Base-by-base conservation (phyloP, 306 rosid species). In the Acmispon strigosus region DNA sequence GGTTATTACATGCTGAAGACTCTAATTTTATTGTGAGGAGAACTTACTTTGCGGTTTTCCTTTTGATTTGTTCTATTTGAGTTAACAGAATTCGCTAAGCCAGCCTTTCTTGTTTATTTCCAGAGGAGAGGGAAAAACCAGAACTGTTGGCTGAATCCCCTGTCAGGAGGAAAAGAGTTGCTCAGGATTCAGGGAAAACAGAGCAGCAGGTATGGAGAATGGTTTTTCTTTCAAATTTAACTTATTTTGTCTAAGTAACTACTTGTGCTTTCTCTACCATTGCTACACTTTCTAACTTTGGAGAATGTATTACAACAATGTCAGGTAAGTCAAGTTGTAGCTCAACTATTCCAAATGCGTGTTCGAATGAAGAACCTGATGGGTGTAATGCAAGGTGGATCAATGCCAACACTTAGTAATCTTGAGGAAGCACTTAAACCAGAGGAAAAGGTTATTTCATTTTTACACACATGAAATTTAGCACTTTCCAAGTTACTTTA, bases 101-200 rank as follows among this genome's bases (percentile, higher is more conserved):
- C 51, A 24, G 19, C 56, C 37, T 69, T 73, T 69, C 19, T 66
- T 79, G 70, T 70, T 83, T 75, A 57, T 70, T 66, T 65, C 66
- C 91, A 94, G 99, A 94, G 96, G 97, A 94, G 84, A 87, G 89
- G 78, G 97, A 89, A 75, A 87, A 91, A 57, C 99, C 99, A 49
- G 99, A 94, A 72, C 86, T 94, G 67, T 82, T 94, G 76, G 97
- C 97, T 37, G 92, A 91, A 84, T 94, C 96, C 53, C 89, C 95
- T 60, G 79, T 62, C 49, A 86, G 97, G 86, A 87, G 98, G 78
- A 94, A 87, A 86, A 81, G 97, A 81, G 71, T 94, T 67, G 98
- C 98, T 79, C 80, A 78, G 73, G 96, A 82, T 42, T 94, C 98
- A n/a, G 95, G 96, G 71, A 94, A 89, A 89, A 86, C 97, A 37